These are phyloP conservation scores for Ajuga chamaepitys DNA, from an alignment of 257 asterid species.

Conservation along the genomic window DNA sequence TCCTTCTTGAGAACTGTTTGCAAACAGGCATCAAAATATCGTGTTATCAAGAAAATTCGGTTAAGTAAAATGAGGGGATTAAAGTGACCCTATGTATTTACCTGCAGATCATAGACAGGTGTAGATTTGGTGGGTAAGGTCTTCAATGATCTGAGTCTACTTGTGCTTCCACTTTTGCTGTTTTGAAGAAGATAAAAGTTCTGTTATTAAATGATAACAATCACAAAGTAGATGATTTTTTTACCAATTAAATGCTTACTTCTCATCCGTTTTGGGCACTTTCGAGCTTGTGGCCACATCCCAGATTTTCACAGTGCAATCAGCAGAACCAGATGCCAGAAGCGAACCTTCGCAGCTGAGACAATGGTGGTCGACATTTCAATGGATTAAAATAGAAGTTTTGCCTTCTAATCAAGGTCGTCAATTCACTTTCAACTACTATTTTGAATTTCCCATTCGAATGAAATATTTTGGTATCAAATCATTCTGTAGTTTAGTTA, in stretches of 20 bases:
- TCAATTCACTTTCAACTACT: too few relatives aligned
- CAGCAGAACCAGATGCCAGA: conserved; percentile 99
- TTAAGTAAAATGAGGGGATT: background rate
- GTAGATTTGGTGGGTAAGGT: conserved; percentile 44
- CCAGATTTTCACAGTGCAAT: conserved; percentile 95
- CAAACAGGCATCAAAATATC: background rate
- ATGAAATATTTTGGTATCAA: too few relatives aligned
- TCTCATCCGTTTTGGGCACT: conserved; percentile 62
- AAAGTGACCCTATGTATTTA: background rate
- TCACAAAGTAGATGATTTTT: background rate
- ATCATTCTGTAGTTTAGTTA: too few relatives aligned
- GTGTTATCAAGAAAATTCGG: background rate
- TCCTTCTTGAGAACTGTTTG: conserved; percentile 30
- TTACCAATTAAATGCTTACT: conserved; percentile 33
- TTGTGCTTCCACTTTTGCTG: conserved; percentile 61
- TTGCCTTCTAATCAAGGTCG: background rate
- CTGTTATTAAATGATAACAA: background rate
- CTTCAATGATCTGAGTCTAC: conserved; percentile 76
- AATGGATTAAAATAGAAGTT: background rate
- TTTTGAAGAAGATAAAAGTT: background rate
- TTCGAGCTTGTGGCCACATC: conserved; percentile 83
- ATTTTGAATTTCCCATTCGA: too few relatives aligned
- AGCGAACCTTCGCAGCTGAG: conserved; percentile 97
- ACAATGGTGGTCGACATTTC: conserved; percentile 8
- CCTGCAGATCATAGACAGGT: conserved; percentile 37